Evolutionary conservation across 2,329 filamentous ascomycete genomes (phyloP), one percentile per base, ranked within the genome.

Genomic region (Diplodia scrobiculata): DNA sequence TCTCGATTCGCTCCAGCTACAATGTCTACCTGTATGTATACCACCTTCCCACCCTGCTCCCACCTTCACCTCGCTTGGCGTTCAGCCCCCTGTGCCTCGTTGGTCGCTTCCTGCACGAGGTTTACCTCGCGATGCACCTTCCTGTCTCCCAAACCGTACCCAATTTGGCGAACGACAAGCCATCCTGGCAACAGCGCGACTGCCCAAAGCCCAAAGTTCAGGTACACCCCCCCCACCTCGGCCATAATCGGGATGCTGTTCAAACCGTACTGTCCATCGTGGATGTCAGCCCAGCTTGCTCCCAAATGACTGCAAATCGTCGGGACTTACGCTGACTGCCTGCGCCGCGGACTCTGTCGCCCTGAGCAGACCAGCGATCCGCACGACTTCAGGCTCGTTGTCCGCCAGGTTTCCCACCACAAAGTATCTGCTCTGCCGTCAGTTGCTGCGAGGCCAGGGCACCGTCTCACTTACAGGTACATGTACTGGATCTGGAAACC

Each of bases 401-500:
- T 80, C 75, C 1, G 89, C 87, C 2, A 92, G 74, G 70, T 90
- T 87, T 3, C 86, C 83, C 10, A 91, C 84, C 67, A 91, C 80
- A 71, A 91, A 91, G 77, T 91, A 91, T n/a, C 64, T 66, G 25
- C n/a, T 4, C 45, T 11, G 19, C 19, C n/a, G 47, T 66, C n/a
- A 66, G 64, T 55, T 6, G 25, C 17, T 21, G 27, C 14, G 34
- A 34, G 2, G 21, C 1, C 45, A 17, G 1, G 14, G 5, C 2
- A 0, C 29, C 7, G 10, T 3, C n/a, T 17, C 25, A 45, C 64
- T 66, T 73, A 86, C 81, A 91, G 76, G 73, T 87, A 91, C 69
- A 91, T 81, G 73, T 92, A 92, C 74, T 91, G 91, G 7, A 91
- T 70, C 76, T 91, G 89, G 70, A 91, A 91, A 0, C 87, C 85